A percentile compares a stretch with the other conserved stretches of the same genome.
Evolutionary conservation across 441 rosid species (phyloP).

Genomic region (Breynia disticha): DNA sequence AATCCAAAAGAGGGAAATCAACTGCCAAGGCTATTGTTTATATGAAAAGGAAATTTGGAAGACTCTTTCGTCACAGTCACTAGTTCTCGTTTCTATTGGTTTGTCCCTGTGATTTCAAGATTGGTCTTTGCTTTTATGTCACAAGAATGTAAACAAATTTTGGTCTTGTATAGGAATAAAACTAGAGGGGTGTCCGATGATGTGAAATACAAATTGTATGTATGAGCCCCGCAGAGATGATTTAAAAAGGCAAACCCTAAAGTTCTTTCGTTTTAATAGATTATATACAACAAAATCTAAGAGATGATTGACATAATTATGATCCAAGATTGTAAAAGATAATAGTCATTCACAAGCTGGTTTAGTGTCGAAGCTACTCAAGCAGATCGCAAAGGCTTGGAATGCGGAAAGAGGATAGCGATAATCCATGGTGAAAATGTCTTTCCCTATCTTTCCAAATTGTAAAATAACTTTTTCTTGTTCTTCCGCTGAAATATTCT

Average conservation of each 20-base stretch:
- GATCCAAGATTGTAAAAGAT: constrained; percentile 16
- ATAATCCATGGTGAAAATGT: constrained; percentile 92
- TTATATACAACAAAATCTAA: constrained; percentile 32
- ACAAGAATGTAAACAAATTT: too few species aligned
- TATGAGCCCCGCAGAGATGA: constrained; percentile 2
- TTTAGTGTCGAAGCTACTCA: constrained; percentile 93
- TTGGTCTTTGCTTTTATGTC: too few species aligned
- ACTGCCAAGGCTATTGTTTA: too few species aligned
- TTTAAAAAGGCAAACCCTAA: constrained; percentile 12
- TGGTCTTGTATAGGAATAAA: too few species aligned
- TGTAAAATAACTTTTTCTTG: constrained; percentile 77
- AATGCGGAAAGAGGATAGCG: constrained; percentile 89
- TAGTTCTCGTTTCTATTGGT: too few species aligned
- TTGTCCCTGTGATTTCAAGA: too few species aligned
- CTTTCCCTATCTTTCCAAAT: constrained; percentile 94
- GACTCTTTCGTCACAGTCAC: too few species aligned
- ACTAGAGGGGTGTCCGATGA: too few species aligned
- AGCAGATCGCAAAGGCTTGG: constrained; percentile 89
- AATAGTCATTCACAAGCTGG: constrained; percentile 81
- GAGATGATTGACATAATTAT: constrained; percentile 16
- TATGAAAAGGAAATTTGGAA: too few species aligned
- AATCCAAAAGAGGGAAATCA: neutral
- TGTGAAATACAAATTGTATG: constrained; percentile 16
- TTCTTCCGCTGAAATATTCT: constrained; percentile 45
- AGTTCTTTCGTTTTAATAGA: constrained; percentile 16